Percentiles rank a stretch among this genome's conserved stretches.
These are phyloP conservation scores for Cryomyces antarcticus DNA, from an alignment of 495 filamentous ascomycete species.

Conservation along the genomic window DNA sequence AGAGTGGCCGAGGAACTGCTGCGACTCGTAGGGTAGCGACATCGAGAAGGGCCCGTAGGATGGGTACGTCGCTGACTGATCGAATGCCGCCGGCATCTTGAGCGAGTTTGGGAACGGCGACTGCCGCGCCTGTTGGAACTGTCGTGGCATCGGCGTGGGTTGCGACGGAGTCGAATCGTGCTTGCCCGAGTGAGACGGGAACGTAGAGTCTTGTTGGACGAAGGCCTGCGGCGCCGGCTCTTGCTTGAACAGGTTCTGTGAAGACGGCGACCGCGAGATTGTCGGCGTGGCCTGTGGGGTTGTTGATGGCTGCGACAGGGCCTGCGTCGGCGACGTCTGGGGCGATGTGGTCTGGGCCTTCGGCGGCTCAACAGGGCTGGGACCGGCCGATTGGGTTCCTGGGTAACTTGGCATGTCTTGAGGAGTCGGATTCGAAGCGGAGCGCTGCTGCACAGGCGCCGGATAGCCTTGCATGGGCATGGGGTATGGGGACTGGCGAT, in stretches of 20 bases:
- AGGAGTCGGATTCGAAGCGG: conserved; percentile 18
- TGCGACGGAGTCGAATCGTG: not conserved
- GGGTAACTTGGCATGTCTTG: conserved; percentile 4
- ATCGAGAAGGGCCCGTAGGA: conserved; percentile 20
- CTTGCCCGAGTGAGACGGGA: not conserved
- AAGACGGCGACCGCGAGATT: too few relatives aligned
- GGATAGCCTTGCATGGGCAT: conserved; percentile 12
- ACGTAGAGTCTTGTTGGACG: not conserved
- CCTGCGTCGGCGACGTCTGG: not conserved
- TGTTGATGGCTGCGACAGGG: not conserved
- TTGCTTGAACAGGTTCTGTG: conserved; percentile 4
- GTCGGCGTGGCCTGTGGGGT: too few relatives aligned
- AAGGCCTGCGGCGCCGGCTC: not conserved
- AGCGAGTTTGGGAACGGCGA: not conserved
- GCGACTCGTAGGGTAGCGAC: conserved; percentile 27
- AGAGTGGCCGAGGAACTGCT: conserved; percentile 25
- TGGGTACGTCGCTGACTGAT: not conserved
- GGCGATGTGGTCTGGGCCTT: not conserved
- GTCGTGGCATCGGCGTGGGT: not conserved
- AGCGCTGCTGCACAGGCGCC: conserved; percentile 16
- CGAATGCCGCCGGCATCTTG: not conserved
- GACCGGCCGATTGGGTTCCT: too few relatives aligned
- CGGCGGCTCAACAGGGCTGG: not conserved
- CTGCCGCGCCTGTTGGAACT: not conserved
- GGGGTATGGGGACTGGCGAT: conserved; percentile 17